Evolutionary conservation across 192 early-diverging fungal genomes (phyloP), one percentile per base, ranked within the genome.

Genomic region (Podila minutissima): DNA sequence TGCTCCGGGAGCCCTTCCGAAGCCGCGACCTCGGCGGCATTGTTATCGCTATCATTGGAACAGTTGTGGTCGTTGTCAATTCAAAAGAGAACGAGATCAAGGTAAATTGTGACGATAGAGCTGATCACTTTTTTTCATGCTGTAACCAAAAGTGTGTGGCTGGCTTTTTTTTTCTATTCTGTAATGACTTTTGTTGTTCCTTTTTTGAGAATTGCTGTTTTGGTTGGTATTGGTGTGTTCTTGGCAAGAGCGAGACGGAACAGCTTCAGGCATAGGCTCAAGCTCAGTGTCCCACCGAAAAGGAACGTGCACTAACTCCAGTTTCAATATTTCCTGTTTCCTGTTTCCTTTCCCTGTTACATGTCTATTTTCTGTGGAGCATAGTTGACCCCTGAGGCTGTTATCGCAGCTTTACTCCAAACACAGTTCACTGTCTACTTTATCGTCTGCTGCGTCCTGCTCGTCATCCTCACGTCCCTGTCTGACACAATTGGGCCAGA

Each of bases 1-100:
- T 93, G 83, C 69, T 94, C 10, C 86, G 88, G 29, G 93, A 94
- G 69, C 68, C 73, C 17, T 90, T 91, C 50, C 67, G 93, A 58
- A 79, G 63, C 0, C 86, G 88, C 13, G 93, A 94, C 71, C 66
- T 91, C 26, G 17, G 88, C 1, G 93, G 93, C 5, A 81, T 94
- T 49, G 0, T 88, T 1, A 82, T 92, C 63, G 91, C 92, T 15
- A 87, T 92, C 22, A 70, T 87, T 1, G 93, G 92, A 49, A 90
- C 93, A 19, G 71, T 85, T 13, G 83, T 90, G 9, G 91, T 94
- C 15, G 89, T 94, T 6, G 50, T 88, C 48, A 89, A 87, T 66
- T 89, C 88, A 3, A 89, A 90, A 61, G 83, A 88, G 10, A 83
- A 83, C 65, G 89, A 92, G 62, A 83, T 74, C 32, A 83, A 86